A percentile compares a stretch with the other conserved stretches of the same genome.
Conservation (phyloP, 2,329 filamentous ascomycete species). For the Geosmithia putterillii region DNA sequence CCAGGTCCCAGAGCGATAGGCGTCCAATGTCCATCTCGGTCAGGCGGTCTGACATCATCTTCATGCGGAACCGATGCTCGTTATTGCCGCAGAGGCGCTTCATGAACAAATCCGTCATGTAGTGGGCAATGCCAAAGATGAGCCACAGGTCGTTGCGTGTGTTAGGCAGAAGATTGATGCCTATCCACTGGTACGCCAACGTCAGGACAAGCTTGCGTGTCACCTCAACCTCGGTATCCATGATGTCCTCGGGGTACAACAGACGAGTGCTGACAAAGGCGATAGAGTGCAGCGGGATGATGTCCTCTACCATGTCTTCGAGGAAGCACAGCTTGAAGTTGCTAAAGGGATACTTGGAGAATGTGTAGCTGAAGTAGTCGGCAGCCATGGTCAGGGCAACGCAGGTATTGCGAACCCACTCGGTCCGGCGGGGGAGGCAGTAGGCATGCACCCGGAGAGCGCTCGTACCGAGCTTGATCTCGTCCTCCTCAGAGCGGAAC, state of each 20-base stretch:
- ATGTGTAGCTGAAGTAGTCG: constrained; percentile 83
- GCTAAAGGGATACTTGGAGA: constrained; percentile 81
- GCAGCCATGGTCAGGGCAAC: constrained; percentile 74
- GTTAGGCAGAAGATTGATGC: constrained; percentile 81
- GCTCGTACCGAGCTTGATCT: constrained; percentile 79
- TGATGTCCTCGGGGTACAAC: constrained; percentile 72
- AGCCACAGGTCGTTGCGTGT: constrained; percentile 77
- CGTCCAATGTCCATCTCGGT: constrained; percentile 71
- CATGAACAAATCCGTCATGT: constrained; percentile 91
- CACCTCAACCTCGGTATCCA: constrained; percentile 73
- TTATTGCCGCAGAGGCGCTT: constrained; percentile 87
- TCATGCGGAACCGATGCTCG: constrained; percentile 84
- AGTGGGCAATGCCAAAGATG: constrained; percentile 80
- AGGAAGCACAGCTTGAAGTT: constrained; percentile 92
- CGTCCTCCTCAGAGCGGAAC: constrained; percentile 80
- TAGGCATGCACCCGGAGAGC: constrained; percentile 85
- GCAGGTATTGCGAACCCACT: constrained; percentile 79
- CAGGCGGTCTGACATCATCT: constrained; percentile 69
- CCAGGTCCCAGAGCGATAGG: constrained; percentile 72
- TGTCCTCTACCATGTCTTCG: constrained; percentile 71
- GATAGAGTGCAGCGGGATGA: constrained; percentile 66
- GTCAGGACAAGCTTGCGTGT: constrained; percentile 74
- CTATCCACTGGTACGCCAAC: constrained; percentile 86
- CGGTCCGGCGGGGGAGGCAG: constrained; percentile 70
- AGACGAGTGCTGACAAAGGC: constrained; percentile 80